These are phyloP conservation scores for Calocera viscosa DNA, from an alignment of 768 basidiomycete species.

Conservation along the genomic window DNA sequence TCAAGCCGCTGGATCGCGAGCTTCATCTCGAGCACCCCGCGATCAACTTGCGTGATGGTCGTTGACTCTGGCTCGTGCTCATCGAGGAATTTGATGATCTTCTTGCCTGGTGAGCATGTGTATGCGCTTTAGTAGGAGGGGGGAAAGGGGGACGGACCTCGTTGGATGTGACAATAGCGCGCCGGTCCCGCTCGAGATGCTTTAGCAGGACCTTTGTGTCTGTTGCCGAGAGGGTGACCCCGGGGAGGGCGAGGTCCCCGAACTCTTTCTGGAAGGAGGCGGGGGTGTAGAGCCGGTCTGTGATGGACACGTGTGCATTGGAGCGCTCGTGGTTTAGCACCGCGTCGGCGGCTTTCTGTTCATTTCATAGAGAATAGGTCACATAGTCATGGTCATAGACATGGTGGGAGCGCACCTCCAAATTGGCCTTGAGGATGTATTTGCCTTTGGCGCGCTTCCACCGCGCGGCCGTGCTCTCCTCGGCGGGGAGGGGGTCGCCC, in stretches of 20 bases:
- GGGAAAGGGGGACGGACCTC: conserved; percentile 39
- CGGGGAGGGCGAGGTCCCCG: conserved; percentile 31
- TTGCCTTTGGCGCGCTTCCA: conserved; percentile 55
- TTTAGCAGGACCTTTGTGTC: conserved; percentile 62
- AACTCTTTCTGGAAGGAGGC: conserved; percentile 53
- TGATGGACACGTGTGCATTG: conserved; percentile 35
- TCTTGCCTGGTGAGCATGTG: background rate
- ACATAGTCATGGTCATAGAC: background rate
- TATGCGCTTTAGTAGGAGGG: background rate
- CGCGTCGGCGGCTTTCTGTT: conserved; percentile 42
- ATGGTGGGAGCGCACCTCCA: conserved; percentile 42
- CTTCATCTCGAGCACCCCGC: conserved; percentile 70
- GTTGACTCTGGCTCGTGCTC: conserved; percentile 28
- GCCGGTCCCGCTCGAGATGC: conserved; percentile 67
- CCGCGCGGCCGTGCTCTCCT: conserved; percentile 32
- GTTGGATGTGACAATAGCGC: conserved; percentile 47
- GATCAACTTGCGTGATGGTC: conserved; percentile 63
- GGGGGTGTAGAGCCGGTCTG: conserved; percentile 49
- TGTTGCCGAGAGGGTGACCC: conserved; percentile 36
- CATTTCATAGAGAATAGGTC: background rate
- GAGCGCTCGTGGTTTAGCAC: conserved; percentile 37
- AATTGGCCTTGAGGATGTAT: conserved; percentile 52
- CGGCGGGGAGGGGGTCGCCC: conserved; percentile 40
- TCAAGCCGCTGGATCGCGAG: conserved; percentile 54
- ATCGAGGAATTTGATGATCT: conserved; percentile 76